Conservation (phyloP, 768 basidiomycete genomes). For the Saitozyma podzolica region DNA sequence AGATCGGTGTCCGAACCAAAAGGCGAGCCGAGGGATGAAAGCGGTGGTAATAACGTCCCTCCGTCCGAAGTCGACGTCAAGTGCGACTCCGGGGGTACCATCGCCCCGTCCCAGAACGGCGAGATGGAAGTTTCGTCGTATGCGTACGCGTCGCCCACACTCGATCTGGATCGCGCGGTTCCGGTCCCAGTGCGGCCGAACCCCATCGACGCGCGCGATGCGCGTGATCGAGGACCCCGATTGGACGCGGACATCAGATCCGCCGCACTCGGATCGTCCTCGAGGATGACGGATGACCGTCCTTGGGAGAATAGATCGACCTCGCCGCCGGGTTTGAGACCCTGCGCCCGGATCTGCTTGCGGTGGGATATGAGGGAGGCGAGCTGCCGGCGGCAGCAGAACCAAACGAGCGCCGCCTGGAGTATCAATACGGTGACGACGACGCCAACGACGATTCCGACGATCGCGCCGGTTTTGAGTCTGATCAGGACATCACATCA, state of each 20-base stretch:
- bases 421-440: conserved; percentile 31
- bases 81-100: neutral
- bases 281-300: neutral
- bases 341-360: conserved; percentile 26
- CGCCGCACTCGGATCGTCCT: too few species aligned
- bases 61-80: neutral
- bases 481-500: conserved; percentile 12
- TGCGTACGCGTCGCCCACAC: conserved; percentile 13
- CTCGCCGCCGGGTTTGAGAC: conserved; percentile 32
- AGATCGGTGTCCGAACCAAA: conserved; percentile 8
- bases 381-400: conserved; percentile 44
- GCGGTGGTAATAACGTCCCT: neutral
- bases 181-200: conserved; percentile 5
- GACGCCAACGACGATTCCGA: conserved; percentile 35
- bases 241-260: too few species aligned
- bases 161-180: conserved; percentile 10
- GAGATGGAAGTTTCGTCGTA: conserved; percentile 25
- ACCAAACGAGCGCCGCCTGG: conserved; percentile 37
- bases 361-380: conserved; percentile 30
- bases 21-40: conserved; percentile 7
- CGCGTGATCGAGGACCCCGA: too few species aligned
- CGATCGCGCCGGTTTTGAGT: conserved; percentile 34
- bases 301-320: conserved; percentile 29
- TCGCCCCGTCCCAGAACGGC: conserved; percentile 28
- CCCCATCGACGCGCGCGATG: too few species aligned